Percentiles rank a stretch among this genome's conserved stretches.
Evolutionary conservation across 805 yeast species (phyloP).

Genomic region (Teunomyces lycoperdinae): DNA sequence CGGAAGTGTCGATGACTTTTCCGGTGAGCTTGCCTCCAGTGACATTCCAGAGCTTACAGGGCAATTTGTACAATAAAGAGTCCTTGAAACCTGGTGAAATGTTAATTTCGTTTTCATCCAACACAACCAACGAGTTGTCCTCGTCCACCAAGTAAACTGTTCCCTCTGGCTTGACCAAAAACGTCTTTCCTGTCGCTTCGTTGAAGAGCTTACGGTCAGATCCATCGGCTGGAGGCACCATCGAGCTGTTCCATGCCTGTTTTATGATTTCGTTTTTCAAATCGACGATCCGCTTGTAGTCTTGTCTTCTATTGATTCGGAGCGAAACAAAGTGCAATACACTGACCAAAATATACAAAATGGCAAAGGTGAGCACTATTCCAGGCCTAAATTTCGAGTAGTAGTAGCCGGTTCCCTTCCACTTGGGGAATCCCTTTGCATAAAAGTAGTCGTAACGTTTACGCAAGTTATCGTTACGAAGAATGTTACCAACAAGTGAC

Average conservation of each 20-base stretch:
- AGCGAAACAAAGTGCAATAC: constrained; percentile 58
- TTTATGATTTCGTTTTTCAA: constrained; percentile 51
- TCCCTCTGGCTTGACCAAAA: constrained; percentile 57
- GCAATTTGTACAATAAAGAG: constrained; percentile 41
- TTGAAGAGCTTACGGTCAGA: constrained; percentile 42
- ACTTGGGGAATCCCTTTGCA: constrained; percentile 80
- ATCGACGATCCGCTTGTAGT: constrained; percentile 51
- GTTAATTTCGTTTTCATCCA: constrained; percentile 49
- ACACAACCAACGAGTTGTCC: constrained; percentile 31
- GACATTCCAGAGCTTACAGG: constrained; percentile 43
- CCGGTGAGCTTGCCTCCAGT: constrained; percentile 37
- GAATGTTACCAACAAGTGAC: constrained; percentile 70
- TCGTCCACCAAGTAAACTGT: constrained; percentile 48
- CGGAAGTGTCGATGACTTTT: constrained; percentile 17
- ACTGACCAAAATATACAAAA: constrained; percentile 51
- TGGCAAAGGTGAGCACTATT: constrained; percentile 45
- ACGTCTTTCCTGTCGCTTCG: constrained; percentile 46
- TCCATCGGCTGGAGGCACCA: constrained; percentile 50
- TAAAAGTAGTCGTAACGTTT: constrained; percentile 83
- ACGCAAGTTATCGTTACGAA: constrained; percentile 52
- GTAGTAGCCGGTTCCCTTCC: constrained; percentile 65
- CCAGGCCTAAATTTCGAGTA: constrained; percentile 72
- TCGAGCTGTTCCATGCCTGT: constrained; percentile 55
- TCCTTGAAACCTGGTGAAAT: constrained; percentile 49
- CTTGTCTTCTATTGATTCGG: constrained; percentile 53